phyloP scores from a whole-genome alignment of 805 yeast species.

The Ogataea henricii region DNA sequence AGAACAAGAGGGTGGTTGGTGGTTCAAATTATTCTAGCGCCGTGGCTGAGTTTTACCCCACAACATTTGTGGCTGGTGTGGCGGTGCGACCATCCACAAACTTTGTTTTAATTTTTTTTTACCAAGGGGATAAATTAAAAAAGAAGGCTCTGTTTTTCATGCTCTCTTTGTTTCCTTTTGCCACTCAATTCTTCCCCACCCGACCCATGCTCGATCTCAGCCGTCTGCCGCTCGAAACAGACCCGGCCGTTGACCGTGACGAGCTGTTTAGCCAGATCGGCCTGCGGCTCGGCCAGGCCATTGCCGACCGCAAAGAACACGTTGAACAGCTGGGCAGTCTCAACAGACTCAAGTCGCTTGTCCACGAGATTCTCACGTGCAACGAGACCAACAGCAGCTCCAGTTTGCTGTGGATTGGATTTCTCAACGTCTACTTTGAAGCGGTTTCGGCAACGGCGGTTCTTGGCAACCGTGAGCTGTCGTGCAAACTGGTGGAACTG shows the following conservation, averaged over 20 bases:
- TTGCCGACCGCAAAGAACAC: neutral
- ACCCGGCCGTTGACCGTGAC: constrained; percentile 5
- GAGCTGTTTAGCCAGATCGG: constrained; percentile 6
- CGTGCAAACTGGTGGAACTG: constrained; percentile 10
- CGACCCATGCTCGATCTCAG: constrained; percentile 1
- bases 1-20: too few species aligned
- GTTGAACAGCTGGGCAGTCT: constrained; percentile 1
- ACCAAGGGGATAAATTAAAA: too few species aligned
- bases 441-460: neutral
- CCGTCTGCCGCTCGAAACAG: constrained; percentile 4
- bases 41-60: constrained; percentile 3
- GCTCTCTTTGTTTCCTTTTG: neutral
- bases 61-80: neutral
- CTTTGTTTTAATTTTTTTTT: too few species aligned
- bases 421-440: constrained; percentile 13
- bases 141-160: too few species aligned
- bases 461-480: neutral
- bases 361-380: constrained; percentile 8
- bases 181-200: neutral
- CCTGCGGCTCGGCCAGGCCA: neutral
- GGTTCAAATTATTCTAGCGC: neutral
- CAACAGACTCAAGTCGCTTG: constrained; percentile 13
- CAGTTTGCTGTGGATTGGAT: constrained; percentile 14
- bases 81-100: too few species aligned
- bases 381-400: constrained; percentile 7